Evolutionary conservation across 768 basidiomycete genomes (phyloP).

Genomic region (Amanita fuliginea): DNA sequence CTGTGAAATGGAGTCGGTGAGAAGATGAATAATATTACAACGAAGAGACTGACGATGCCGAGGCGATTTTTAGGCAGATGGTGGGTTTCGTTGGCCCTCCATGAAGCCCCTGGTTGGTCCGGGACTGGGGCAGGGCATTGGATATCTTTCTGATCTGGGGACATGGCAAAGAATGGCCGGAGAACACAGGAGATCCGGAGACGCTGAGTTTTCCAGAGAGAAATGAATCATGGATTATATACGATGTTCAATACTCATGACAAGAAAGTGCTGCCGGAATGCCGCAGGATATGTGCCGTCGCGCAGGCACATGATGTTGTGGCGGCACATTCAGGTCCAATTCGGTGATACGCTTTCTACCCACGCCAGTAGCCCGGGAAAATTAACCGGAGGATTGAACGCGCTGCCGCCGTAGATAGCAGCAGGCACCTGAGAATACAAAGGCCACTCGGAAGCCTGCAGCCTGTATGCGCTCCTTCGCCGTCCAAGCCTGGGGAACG

Average conservation of each 20-base stretch:
- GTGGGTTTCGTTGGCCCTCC: conserved; percentile 44
- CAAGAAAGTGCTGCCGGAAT: not conserved
- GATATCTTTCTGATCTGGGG: conserved; percentile 2
- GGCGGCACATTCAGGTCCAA: not conserved
- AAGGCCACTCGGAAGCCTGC: too few species aligned
- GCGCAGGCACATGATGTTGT: not conserved
- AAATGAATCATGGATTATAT: not conserved
- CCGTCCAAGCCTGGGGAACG: not conserved
- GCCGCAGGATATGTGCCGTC: not conserved
- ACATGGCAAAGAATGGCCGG: not conserved
- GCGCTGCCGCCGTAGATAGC: not conserved
- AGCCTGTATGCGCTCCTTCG: too few species aligned
- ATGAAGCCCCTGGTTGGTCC: conserved; percentile 34
- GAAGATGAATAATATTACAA: not conserved
- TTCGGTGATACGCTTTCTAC: not conserved
- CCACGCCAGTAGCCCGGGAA: not conserved
- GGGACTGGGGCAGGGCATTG: conserved; percentile 11
- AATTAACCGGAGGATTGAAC: too few species aligned
- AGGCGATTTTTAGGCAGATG: conserved; percentile 44
- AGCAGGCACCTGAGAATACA: too few species aligned
- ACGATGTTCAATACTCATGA: not conserved
- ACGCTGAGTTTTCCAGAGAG: not conserved
- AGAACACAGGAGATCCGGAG: not conserved
- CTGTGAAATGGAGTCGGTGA: conserved; percentile 13
- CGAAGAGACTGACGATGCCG: conserved; percentile 24